Percentiles rank a stretch among this genome's conserved stretches.
Conservation (phyloP, 305 asterid species). For the Plantago coronopus region DNA sequence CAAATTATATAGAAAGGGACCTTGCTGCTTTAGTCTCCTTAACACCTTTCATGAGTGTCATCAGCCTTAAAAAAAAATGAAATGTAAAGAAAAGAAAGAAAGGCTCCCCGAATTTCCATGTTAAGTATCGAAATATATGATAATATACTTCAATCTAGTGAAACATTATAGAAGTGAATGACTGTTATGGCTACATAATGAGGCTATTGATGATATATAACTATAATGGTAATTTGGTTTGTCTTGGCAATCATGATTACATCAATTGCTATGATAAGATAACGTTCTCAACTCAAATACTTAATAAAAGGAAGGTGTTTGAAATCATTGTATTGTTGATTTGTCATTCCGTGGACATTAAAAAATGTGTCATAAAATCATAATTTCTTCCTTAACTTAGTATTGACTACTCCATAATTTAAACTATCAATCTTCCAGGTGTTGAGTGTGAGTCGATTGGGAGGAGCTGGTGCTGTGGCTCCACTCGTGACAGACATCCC, state of each 20-base stretch:
- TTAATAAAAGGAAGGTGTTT: conserved; percentile 7
- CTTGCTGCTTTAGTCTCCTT: neutral
- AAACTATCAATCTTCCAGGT: conserved; percentile 49
- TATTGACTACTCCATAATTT: conserved; percentile 14
- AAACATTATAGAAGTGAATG: too few species aligned
- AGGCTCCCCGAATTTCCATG: conserved; percentile 10
- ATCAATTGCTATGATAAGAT: conserved; percentile 6
- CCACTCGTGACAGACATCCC: conserved; percentile 95
- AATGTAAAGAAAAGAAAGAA: neutral
- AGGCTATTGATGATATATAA: neutral
- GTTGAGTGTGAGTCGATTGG: conserved; percentile 97
- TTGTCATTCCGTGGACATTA: conserved; percentile 4
- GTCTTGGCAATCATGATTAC: conserved; percentile 13
- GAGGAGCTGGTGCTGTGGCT: conserved; percentile 96
- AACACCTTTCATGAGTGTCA: neutral
- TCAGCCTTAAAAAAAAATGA: too few species aligned
- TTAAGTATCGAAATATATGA: neutral
- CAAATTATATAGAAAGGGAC: conserved; percentile 1
- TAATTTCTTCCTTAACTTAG: conserved; percentile 13
- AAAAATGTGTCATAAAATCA: conserved; percentile 11
- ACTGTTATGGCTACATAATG: conserved; percentile 4
- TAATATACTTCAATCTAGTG: too few species aligned
- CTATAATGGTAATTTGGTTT: neutral
- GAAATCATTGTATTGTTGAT: conserved; percentile 2
- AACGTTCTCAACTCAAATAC: too few species aligned